Evolutionary conservation across 2,329 filamentous ascomycete genomes (phyloP).

Genomic region (Fusarium sp.): DNA sequence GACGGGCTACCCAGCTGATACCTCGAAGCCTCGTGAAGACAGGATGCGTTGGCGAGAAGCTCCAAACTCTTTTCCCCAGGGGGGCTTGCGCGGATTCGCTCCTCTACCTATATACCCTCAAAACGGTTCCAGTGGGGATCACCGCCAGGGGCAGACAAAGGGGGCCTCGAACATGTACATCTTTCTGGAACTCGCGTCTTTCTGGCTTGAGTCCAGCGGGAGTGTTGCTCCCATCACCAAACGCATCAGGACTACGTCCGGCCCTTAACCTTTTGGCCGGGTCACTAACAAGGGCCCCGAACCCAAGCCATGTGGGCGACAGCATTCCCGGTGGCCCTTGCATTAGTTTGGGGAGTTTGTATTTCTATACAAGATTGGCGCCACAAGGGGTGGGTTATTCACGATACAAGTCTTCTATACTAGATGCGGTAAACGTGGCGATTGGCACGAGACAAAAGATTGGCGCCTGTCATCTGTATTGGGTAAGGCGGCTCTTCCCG

Average conservation of each 20-base stretch:
- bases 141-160: background rate
- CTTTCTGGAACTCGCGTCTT: background rate
- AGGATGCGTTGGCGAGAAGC: slow-evolving; percentile 20
- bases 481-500: background rate
- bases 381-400: slow-evolving; percentile 15
- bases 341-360: background rate
- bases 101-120: slow-evolving; percentile 27
- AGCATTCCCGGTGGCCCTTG: slow-evolving; percentile 34
- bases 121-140: background rate
- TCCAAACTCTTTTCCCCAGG: background rate
- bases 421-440: slow-evolving; percentile 28
- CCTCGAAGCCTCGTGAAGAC: slow-evolving; percentile 9
- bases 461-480: slow-evolving; percentile 26
- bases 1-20: slow-evolving; percentile 7
- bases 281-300: slow-evolving; percentile 4
- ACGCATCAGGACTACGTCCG: slow-evolving; percentile 8
- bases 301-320: slow-evolving; percentile 12
- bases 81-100: background rate
- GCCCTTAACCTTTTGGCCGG: slow-evolving; percentile 31
- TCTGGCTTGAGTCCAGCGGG: background rate
- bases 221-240: no score
- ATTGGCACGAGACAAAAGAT: slow-evolving; percentile 26
- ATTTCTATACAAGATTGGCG: background rate
- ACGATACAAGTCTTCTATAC: slow-evolving; percentile 8
- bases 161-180: no score